These are phyloP conservation scores for Fraxinus excelsior DNA, from an alignment of 257 asterid species.

Conservation along the genomic window DNA sequence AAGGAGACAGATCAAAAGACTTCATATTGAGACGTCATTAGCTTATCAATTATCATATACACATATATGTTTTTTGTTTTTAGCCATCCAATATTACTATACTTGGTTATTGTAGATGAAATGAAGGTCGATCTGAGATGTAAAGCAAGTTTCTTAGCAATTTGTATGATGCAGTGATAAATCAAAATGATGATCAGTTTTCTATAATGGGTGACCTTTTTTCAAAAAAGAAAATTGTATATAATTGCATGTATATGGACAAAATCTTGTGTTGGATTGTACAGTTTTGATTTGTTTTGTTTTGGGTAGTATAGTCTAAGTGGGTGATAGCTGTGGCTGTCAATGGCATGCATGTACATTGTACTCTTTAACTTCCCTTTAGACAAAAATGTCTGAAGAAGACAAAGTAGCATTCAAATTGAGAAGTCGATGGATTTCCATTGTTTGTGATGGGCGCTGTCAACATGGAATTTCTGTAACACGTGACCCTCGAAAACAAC, in stretches of 20 bases:
- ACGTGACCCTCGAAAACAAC: background rate
- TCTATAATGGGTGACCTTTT: too few relatives aligned
- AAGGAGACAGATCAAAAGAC: too few relatives aligned
- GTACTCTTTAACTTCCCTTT: background rate
- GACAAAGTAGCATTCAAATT: conserved; percentile 7
- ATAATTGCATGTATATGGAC: background rate
- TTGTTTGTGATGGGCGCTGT: background rate
- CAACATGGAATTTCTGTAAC: conserved; percentile 3
- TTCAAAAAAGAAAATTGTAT: background rate
- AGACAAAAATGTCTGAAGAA: background rate
- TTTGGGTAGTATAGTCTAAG: background rate
- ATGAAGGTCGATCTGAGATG: too few relatives aligned
- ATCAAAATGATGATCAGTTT: too few relatives aligned
- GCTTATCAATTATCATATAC: too few relatives aligned
- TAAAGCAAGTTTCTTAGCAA: background rate
- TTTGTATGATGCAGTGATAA: too few relatives aligned
- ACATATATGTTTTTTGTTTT: too few relatives aligned
- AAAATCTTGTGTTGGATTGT: background rate
- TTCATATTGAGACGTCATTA: too few relatives aligned
- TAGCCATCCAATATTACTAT: background rate
- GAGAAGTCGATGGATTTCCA: background rate
- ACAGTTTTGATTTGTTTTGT: background rate
- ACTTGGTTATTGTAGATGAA: background rate
- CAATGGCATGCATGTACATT: background rate
- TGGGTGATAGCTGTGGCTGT: background rate